phyloP scores from a whole-genome alignment of 2,329 filamentous ascomycete genomes.

The Alternaria infectoria region DNA sequence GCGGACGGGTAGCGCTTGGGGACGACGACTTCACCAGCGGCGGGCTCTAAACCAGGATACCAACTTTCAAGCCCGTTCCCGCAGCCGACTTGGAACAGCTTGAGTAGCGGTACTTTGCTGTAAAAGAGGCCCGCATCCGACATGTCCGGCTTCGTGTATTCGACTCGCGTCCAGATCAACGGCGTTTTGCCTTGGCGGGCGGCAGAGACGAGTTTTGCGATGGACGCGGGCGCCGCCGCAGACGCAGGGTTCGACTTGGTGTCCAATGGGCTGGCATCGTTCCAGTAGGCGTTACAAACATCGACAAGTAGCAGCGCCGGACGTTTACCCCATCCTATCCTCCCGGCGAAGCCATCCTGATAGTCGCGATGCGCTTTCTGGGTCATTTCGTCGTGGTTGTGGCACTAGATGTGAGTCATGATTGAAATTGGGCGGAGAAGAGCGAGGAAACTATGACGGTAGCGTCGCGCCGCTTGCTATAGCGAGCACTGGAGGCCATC shows the following conservation, averaged over 20 bases:
- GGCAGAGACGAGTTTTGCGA: conserved; percentile 50
- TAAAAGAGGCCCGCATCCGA: conserved; percentile 55
- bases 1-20: conserved; percentile 55
- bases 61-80: conserved; percentile 49
- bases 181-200: conserved; percentile 50
- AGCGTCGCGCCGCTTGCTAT: conserved; percentile 6
- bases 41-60: conserved; percentile 50
- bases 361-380: conserved; percentile 7
- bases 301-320: conserved; percentile 56
- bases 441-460: conserved; percentile 7
- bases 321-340: conserved; percentile 53
- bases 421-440: not conserved
- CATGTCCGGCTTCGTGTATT: conserved; percentile 54
- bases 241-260: conserved; percentile 48
- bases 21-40: conserved; percentile 44
- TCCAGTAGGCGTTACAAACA: conserved; percentile 57
- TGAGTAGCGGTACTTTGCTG: conserved; percentile 52
- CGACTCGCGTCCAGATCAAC: conserved; percentile 54
- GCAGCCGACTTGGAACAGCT: conserved; percentile 52
- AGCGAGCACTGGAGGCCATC: not conserved
- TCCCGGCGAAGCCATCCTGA: conserved; percentile 46
- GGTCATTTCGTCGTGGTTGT: conserved; percentile 25
- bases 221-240: conserved; percentile 46
- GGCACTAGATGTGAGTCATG: conserved; percentile 9
- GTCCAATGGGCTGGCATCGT: conserved; percentile 51